These are phyloP conservation scores for Aspergillus caelatus DNA, from an alignment of 2,329 filamentous ascomycete genomes.

Conservation along the genomic window DNA sequence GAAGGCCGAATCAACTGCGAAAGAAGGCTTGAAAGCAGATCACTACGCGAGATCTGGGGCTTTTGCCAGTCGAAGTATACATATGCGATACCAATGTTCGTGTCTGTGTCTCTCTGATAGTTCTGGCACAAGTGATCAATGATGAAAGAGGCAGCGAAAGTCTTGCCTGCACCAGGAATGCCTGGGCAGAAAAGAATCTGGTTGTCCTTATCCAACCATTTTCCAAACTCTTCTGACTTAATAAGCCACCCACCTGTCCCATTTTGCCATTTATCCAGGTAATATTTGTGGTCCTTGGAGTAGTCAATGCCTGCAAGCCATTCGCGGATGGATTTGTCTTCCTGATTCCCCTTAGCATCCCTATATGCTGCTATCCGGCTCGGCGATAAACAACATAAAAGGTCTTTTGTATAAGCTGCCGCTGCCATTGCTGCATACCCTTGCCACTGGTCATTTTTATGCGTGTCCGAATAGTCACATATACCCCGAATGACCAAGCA, in stretches of 20 bases:
- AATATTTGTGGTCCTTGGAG: not conserved
- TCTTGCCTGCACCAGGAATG: constrained; percentile 17
- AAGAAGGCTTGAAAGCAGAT: constrained; percentile 39
- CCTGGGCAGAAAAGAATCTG: constrained; percentile 45
- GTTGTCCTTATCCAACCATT: constrained; percentile 14
- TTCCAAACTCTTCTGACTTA: constrained; percentile 12
- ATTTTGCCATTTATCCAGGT: constrained; percentile 2
- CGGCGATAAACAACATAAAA: not conserved
- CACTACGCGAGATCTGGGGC: constrained; percentile 38
- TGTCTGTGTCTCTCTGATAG: constrained; percentile 20
- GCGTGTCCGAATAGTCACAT: constrained; percentile 26
- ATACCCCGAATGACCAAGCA: constrained; percentile 30
- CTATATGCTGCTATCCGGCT: not conserved
- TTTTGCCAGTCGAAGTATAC: constrained; percentile 50
- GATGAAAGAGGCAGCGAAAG: constrained; percentile 6
- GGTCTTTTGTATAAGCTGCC: constrained; percentile 18
- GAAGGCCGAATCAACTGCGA: constrained; percentile 37
- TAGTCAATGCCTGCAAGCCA: not conserved
- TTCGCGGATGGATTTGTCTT: not conserved
- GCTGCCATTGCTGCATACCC: constrained; percentile 9
- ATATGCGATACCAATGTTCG: constrained; percentile 42
- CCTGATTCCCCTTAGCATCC: not conserved
- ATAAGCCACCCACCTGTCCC: constrained; percentile 22
- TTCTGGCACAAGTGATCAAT: constrained; percentile 42
- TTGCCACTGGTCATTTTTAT: constrained; percentile 11